Evolutionary conservation across 2,329 filamentous ascomycete species (phyloP), one percentile per base, ranked within the genome.

Genomic region (Diaporthe ampelina): DNA sequence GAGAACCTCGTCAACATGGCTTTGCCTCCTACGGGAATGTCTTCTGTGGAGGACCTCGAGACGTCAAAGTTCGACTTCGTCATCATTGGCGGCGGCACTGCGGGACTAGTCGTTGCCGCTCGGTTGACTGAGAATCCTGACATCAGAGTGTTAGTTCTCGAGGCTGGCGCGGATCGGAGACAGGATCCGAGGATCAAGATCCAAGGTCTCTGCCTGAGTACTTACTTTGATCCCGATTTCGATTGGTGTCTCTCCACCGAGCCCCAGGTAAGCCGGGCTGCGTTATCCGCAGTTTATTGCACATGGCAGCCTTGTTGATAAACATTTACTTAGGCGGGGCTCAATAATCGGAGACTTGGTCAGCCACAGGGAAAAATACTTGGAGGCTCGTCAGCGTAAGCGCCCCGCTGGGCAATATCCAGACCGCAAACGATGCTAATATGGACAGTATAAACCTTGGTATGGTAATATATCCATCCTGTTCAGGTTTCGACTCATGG

Each of bases 31-130:
- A 19, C 24, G 3, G 58, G 10, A 26, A 57, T 74, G 67, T 37
- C 72, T 35, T 70, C 48, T n/a, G 48, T 40, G 8, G 57, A 50
- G 2, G 57, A 26, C 8, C 40, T 73, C 3, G 54, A 73, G 37
- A 8, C 59, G n/a, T 50, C 17, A 10, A 43, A 71, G 3, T 87
- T 85, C 81, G 85, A 88, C 79, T 88, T 86, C 78, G 79, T 88
- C 75, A 81, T 88, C 67, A 85, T 87, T n/a, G 86, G 86, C 54
- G 86, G 86, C 24, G 86, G 87, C 10, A 87, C 86, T 4, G 83
- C 86, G 29, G 86, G 87, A n/a, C 83, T 87, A 68, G 83, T 86
- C 0, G 81, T 88, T 72, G 87, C 86, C 19, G 82, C 81, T 67
- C 83, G 86, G 48, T 81, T 88, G 70, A 73, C 70, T 7, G 83